A percentile compares a stretch with the other conserved stretches of the same genome.
Conservation (phyloP, 495 filamentous ascomycete genomes). For the Filosporella fistucella region DNA sequence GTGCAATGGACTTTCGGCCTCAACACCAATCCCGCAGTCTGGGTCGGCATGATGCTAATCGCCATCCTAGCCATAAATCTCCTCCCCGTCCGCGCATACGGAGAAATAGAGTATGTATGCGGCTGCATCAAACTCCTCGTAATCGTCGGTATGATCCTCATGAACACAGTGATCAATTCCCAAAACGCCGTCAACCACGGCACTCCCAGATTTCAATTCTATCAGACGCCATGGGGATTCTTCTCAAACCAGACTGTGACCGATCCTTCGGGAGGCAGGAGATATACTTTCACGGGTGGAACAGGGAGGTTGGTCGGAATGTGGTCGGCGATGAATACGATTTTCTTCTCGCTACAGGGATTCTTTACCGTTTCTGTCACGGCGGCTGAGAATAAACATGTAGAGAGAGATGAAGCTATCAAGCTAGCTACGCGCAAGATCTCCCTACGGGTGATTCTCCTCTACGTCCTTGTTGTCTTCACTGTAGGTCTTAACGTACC, state of each 20-base stretch:
- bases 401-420: constrained; percentile 36
- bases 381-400: constrained; percentile 37
- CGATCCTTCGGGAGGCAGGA: not conserved
- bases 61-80: constrained; percentile 34
- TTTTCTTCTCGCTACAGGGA: constrained; percentile 39
- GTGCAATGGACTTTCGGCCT: constrained; percentile 29
- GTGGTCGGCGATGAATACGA: constrained; percentile 32
- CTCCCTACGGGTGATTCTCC: constrained; percentile 34
- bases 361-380: constrained; percentile 41
- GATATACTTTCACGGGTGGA: constrained; percentile 13
- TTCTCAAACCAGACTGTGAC: constrained; percentile 9
- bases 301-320: constrained; percentile 25
- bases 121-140: constrained; percentile 37
- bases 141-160: constrained; percentile 34
- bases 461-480: constrained; percentile 35
- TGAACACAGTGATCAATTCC: constrained; percentile 24
- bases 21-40: constrained; percentile 33
- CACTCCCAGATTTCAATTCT: constrained; percentile 17
- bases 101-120: constrained; percentile 39
- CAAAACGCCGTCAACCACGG: constrained; percentile 19
- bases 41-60: constrained; percentile 31
- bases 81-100: constrained; percentile 37
- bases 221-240: constrained; percentile 3
- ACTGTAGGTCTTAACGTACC: constrained; percentile 37
- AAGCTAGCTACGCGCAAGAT: constrained; percentile 42